Evolutionary conservation across 441 rosid genomes (phyloP).

Genomic region (Euphorbia celastroides): DNA sequence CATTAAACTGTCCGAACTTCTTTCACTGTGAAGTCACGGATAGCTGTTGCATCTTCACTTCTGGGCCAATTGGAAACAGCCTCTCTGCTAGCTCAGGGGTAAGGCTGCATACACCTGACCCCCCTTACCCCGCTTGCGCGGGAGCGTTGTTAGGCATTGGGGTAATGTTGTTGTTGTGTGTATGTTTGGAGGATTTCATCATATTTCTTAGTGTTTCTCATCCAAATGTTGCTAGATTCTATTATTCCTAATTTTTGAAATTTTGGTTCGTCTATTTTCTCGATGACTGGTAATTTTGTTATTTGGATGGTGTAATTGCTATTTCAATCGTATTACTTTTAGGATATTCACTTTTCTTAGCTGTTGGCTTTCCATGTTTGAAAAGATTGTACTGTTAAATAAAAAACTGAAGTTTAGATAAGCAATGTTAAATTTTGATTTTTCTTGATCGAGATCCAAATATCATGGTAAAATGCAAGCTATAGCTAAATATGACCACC

Average conservation of each 20-base stretch:
- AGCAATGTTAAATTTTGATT: background rate
- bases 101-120: no score
- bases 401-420: background rate
- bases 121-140: no score
- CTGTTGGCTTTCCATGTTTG: background rate
- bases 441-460: background rate
- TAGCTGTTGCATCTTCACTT: no score
- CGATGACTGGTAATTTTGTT: background rate
- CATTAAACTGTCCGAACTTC: no score
- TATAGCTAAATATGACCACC: background rate
- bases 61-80: no score
- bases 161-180: background rate
- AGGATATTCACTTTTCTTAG: background rate
- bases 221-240: background rate
- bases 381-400: background rate
- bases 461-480: background rate
- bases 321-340: background rate
- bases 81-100: no score
- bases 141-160: no score
- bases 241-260: background rate
- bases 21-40: no score
- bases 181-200: background rate
- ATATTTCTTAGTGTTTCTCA: background rate
- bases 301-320: background rate
- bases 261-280: background rate